These are phyloP conservation scores for Talaromyces sp. DNA, from an alignment of 2,329 filamentous ascomycete genomes.

Conservation along the genomic window DNA sequence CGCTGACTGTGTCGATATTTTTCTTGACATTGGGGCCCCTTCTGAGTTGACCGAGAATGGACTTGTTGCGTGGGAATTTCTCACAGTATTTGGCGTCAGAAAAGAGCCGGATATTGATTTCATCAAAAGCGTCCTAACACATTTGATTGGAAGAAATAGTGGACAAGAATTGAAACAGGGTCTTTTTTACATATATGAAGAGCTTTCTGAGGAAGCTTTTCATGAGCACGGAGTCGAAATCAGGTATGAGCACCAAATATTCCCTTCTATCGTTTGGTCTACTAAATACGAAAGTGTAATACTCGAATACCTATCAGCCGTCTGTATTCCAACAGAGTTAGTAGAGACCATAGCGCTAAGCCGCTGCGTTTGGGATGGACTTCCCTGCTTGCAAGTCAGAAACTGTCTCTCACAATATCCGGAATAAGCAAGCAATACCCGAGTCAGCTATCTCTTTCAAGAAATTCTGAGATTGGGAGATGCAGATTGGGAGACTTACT, in stretches of 20 bases:
- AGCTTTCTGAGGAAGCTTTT: neutral
- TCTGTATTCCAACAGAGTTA: neutral
- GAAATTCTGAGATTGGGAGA: neutral
- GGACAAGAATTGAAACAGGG: neutral
- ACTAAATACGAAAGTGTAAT: neutral
- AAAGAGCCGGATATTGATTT: neutral
- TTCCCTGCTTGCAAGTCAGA: neutral
- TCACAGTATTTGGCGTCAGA: neutral
- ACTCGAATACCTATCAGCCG: neutral
- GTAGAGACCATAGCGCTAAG: neutral
- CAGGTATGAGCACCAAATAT: neutral
- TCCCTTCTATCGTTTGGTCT: neutral
- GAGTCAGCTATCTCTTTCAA: neutral
- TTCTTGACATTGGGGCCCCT: neutral
- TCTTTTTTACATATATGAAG: neutral
- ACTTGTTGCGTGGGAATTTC: neutral
- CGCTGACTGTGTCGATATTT: neutral
- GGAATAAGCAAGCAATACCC: neutral
- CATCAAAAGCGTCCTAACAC: neutral
- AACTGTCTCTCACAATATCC: neutral
- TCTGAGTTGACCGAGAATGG: neutral
- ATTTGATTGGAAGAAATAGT: neutral
- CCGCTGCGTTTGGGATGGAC: neutral
- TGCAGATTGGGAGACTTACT: neutral
- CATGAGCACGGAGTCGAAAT: neutral